Base-by-base conservation (phyloP, 139 green algal species). In the Haematococcus lacustris region DNA sequence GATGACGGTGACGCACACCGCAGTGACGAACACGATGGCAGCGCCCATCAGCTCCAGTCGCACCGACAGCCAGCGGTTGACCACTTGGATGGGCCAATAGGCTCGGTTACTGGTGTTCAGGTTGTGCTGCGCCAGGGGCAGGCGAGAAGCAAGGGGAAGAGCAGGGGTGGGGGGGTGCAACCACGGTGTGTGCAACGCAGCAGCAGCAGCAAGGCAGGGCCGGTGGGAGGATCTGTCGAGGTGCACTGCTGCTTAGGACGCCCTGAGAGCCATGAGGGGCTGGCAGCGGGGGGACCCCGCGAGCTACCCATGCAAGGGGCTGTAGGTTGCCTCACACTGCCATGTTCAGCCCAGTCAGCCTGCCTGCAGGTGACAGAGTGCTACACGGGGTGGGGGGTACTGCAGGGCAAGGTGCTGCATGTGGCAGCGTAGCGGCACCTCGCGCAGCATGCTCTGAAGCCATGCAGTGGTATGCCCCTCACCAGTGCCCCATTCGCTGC, bases 21-120 rank as follows among this genome's bases (percentile, higher is more conserved):
- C 79, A 1, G 82, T 75, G 2, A 69, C 43, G 35, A 88, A 85
- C 47, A 90, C 84, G 50, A 91, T 79, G 43, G 69, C 3, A 2
- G 80, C 76, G n/a, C 93, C 94, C 73, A 98, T 90, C 51, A 94
- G 71, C 82, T 98, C 94, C 71, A 98, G 83, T 32, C 94, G 83
- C 38, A 98, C 78, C 25, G 78, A 87, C 39, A 98, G 85, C 94
- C 94, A 98, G 64, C 94, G 85, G 79, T 98, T 97, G 30, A 93
- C 81, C 53, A 87, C 78, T 38, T 87, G 82, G 1, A 85, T 83
- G 2, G 88, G 89, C 90, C 90, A 95, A 59, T 79, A 92, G 1
- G 79, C 81, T 23, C 82, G 76, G 76, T 95, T 92, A 80, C 81
- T 88, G 32, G 77, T 64, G 72, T 91, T 76, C 17, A 97, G 74